Evolutionary conservation across 768 basidiomycete genomes (phyloP).

Genomic region (Suillus lakei): DNA sequence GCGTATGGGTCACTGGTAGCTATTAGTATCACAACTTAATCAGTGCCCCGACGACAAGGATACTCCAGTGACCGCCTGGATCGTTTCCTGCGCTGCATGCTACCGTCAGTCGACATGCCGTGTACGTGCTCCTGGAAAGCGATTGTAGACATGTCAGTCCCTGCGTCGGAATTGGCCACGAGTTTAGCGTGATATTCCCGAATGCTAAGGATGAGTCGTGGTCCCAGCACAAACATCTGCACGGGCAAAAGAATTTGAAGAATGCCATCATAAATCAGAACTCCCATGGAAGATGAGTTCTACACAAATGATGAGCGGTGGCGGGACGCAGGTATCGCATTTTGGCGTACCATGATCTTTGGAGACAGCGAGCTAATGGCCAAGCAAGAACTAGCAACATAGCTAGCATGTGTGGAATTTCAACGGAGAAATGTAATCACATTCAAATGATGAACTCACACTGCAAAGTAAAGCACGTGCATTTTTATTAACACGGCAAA

Average conservation of each 20-base stretch:
- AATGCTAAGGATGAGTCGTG: not conserved
- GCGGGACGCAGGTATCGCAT: not conserved
- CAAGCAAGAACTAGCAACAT: too few relatives aligned
- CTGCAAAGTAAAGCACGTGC: not conserved
- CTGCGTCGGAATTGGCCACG: too few relatives aligned
- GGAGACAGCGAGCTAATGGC: not conserved
- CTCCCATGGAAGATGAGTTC: not conserved
- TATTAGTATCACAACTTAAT: too few relatives aligned
- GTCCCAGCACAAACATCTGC: not conserved
- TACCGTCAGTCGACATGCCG: not conserved
- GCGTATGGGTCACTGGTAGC: too few relatives aligned
- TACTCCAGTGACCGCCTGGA: too few relatives aligned
- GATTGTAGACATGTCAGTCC: not conserved
- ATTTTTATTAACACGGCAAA: not conserved
- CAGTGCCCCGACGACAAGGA: too few relatives aligned
- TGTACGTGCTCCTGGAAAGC: not conserved
- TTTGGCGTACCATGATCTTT: not conserved
- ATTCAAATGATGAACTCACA: not conserved
- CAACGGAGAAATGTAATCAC: not conserved
- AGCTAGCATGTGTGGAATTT: not conserved
- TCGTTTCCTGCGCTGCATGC: not conserved
- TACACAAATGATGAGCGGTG: not conserved
- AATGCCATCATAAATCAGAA: not conserved
- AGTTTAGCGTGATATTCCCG: not conserved
- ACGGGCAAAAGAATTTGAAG: not conserved